Percentiles rank a stretch among this genome's conserved stretches.
These are phyloP conservation scores for Leccinum ochraceum DNA, from an alignment of 768 basidiomycete species.

Conservation along the genomic window DNA sequence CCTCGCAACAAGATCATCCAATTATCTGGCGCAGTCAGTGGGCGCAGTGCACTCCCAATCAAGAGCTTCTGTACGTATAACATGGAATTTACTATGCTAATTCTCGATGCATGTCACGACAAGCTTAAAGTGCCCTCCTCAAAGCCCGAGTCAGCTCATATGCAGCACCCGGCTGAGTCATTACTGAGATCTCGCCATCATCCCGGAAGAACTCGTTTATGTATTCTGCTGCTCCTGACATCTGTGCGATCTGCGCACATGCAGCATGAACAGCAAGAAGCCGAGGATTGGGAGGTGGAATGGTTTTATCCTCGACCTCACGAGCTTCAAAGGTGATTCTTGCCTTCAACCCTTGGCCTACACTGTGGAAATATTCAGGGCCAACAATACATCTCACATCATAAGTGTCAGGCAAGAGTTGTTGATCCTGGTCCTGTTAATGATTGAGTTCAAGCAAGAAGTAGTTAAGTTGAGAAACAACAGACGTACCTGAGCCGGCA, in stretches of 20 bases:
- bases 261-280: neutral
- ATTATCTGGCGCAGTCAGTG: too few relatives aligned
- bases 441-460: too few relatives aligned
- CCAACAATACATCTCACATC: neutral
- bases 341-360: neutral
- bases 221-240: too few relatives aligned
- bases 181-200: neutral
- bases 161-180: neutral
- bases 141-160: neutral
- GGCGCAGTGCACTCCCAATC: too few relatives aligned
- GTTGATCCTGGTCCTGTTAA: neutral
- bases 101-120: too few relatives aligned
- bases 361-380: too few relatives aligned
- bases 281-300: neutral
- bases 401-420: neutral
- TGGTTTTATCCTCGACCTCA: neutral
- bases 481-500: neutral
- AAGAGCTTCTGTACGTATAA: too few relatives aligned
- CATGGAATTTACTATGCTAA: too few relatives aligned
- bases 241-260: too few relatives aligned
- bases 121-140: neutral
- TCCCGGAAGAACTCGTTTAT: neutral
- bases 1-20: too few relatives aligned
- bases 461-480: neutral
- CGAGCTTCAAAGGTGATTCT: neutral